These are phyloP conservation scores for Sicyos baderoa DNA, from an alignment of 306 rosid species.

Conservation along the genomic window DNA sequence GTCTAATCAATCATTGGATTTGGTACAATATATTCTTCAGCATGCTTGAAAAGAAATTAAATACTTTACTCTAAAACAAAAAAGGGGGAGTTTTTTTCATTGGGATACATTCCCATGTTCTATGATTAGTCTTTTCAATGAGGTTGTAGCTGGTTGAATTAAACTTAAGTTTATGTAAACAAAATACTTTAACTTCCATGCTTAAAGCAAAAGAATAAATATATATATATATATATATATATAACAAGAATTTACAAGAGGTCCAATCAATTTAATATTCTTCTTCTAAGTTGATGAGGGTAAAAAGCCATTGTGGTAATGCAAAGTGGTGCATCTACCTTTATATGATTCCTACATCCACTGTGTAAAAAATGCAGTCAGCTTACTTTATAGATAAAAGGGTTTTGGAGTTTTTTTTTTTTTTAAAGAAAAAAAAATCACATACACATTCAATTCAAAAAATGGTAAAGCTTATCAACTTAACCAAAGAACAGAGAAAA, in stretches of 20 bases:
- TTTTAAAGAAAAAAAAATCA: neutral
- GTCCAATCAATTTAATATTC: neutral
- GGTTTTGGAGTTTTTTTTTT: neutral
- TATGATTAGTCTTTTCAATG: neutral
- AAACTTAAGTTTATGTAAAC: neutral
- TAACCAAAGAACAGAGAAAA: constrained; percentile 26
- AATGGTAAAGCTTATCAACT: constrained; percentile 22
- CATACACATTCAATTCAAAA: constrained; percentile 1
- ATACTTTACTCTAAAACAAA: neutral
- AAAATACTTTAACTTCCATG: neutral
- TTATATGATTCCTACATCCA: constrained; percentile 23
- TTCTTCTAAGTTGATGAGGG: neutral
- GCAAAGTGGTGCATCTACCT: constrained; percentile 20
- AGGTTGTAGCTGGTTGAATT: neutral
- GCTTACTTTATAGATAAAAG: constrained; percentile 18
- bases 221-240: too few relatives aligned
- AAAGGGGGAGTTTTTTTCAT: neutral
- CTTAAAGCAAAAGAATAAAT: neutral
- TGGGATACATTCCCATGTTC: neutral
- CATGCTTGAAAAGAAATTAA: constrained; percentile 13
- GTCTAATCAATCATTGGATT: constrained; percentile 18
- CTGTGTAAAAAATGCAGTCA: constrained; percentile 19
- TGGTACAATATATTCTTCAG: constrained; percentile 11
- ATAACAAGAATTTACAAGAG: neutral
- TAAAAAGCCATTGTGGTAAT: constrained; percentile 9